Conservation (phyloP, 768 basidiomycete species). For the Hericium alpestre region DNA sequence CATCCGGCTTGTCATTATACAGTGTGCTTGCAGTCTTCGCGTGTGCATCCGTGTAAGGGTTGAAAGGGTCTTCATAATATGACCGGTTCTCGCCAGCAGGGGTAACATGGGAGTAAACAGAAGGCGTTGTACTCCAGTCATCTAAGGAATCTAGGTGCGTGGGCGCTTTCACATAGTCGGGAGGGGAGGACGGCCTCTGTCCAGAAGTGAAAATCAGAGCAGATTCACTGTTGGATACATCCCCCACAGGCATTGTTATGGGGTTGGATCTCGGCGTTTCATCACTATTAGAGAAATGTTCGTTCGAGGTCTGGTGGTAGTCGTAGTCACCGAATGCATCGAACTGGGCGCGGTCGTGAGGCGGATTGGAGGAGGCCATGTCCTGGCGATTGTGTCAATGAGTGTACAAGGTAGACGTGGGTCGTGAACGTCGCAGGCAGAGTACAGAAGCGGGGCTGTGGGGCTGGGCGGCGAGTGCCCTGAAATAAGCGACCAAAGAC, state of each 20-base stretch:
- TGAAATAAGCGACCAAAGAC: too few relatives aligned
- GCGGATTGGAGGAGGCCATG: neutral
- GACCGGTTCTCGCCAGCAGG: too few relatives aligned
- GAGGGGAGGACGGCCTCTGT: neutral
- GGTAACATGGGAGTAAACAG: too few relatives aligned
- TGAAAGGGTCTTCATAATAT: neutral
- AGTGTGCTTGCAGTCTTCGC: neutral
- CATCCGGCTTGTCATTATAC: neutral
- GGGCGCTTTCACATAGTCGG: neutral
- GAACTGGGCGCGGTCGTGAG: neutral
- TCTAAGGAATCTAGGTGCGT: too few relatives aligned
- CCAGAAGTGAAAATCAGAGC: neutral
- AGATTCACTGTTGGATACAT: neutral
- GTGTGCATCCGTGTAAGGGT: constrained; percentile 5
- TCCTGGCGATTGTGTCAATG: neutral
- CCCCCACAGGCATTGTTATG: neutral
- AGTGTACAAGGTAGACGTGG: neutral
- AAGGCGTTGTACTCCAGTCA: too few relatives aligned
- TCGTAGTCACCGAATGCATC: neutral
- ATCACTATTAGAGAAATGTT: neutral
- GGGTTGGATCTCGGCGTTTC: too few relatives aligned
- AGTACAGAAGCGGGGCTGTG: neutral
- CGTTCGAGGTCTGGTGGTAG: neutral
- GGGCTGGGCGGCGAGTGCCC: too few relatives aligned
- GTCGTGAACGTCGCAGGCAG: neutral